Percentiles rank a stretch among this genome's conserved stretches.
These are phyloP conservation scores for Elongisporangium prolatum DNA, from an alignment of 352 stramenopile species.

Conservation along the genomic window DNA sequence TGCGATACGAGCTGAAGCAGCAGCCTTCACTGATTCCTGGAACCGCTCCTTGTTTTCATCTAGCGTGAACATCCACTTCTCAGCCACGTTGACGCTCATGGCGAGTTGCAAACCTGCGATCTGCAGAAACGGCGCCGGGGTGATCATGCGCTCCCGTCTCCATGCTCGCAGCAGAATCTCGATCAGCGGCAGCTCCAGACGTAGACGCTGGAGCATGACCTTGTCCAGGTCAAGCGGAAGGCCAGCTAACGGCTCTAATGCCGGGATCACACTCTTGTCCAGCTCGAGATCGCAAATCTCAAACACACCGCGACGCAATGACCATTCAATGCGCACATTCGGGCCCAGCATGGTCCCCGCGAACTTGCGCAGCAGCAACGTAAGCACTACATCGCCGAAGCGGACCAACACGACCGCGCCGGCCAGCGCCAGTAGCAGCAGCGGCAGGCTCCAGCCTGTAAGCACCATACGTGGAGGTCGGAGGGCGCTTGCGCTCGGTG, in stretches of 20 bases:
- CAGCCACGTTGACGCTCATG: slow-evolving; percentile 49
- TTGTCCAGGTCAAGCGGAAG: slow-evolving; percentile 64
- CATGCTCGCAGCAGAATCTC: slow-evolving; percentile 15
- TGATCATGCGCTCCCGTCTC: slow-evolving; percentile 11
- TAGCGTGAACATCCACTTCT: slow-evolving; percentile 74
- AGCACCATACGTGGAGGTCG: slow-evolving; percentile 25
- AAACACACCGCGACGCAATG: slow-evolving; percentile 47
- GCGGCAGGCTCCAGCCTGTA: slow-evolving; percentile 2
- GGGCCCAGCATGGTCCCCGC: slow-evolving; percentile 37
- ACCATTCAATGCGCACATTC: slow-evolving; percentile 61
- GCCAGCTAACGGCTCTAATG: slow-evolving; percentile 51
- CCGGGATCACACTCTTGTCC: slow-evolving; percentile 30
- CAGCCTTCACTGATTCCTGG: slow-evolving; percentile 47
- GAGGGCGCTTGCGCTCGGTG: slow-evolving; percentile 6
- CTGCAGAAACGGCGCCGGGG: slow-evolving; percentile 20
- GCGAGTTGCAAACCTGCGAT: slow-evolving; percentile 51
- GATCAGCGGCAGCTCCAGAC: slow-evolving; percentile 50
- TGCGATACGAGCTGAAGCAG: slow-evolving; percentile 38
- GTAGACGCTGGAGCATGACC: slow-evolving; percentile 46
- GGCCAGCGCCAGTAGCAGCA: slow-evolving; percentile 25
- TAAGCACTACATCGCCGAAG: slow-evolving; percentile 61
- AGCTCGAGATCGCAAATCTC: slow-evolving; percentile 57
- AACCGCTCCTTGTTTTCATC: slow-evolving; percentile 62
- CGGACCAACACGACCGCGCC: slow-evolving; percentile 25
- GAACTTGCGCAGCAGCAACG: slow-evolving; percentile 41